Evolutionary conservation across 495 filamentous ascomycete genomes (phyloP), one percentile per base, ranked within the genome.

Genomic region (Cercophora samala): DNA sequence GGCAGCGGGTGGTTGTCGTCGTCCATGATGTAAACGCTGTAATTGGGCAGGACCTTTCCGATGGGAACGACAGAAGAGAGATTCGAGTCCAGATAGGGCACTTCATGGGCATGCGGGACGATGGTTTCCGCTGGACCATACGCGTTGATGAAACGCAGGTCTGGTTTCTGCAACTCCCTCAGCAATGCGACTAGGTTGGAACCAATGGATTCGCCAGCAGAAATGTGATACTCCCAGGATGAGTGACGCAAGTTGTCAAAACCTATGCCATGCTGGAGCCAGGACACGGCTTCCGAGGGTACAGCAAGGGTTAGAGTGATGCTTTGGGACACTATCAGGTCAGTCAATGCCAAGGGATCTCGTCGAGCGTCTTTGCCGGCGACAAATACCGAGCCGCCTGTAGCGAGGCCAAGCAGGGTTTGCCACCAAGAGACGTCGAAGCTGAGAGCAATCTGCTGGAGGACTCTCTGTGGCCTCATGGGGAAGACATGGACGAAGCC

Each of bases 11-110:
- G 61, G 6, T 75, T 42, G 4, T 81, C 6, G 5, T 77, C 60
- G 62, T 85, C 82, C 2, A 86, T 32, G 24, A 85, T 72, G 66
- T 83, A 83, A 4, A 72, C 51, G 6, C 26, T 26, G 60, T 80
- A 80, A 66, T 84, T 84, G 0, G 80, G 77, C 17, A 82, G 61
- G 0, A 72, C 19, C 6, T 68, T 69, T 0, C 80, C 81, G 19
- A 70, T 65, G 0, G 77, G 69, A 63, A 76, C 75, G 17, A 9
- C 22, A 23, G 56, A 5, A 3, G n/a, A 6, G 13, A 61, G 58
- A 6, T 51, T 11, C 1, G 5, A 4, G 60, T 66, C 56, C 29
- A 21, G 55, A 29, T 64, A 68, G 0, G 37, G 66, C 5, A 64
- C 42, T 23, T 58, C 52, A 55, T 65, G 37, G 25, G 32, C 62